Percentiles rank a stretch among this genome's conserved stretches.
These are phyloP conservation scores for Fusarium xyrophilum DNA, from an alignment of 2,329 filamentous ascomycete species.

Conservation along the genomic window DNA sequence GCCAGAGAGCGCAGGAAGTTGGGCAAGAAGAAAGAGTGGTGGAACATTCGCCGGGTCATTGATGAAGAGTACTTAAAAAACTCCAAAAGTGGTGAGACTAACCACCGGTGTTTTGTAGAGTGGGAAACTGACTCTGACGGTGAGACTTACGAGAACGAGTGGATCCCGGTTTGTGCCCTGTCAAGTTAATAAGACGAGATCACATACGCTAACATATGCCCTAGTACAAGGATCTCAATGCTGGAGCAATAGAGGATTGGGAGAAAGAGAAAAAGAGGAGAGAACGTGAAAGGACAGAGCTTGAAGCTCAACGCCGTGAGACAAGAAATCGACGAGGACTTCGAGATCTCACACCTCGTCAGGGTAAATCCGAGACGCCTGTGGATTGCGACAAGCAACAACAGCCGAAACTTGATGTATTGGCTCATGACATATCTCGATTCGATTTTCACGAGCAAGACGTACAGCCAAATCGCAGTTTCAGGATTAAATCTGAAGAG, in stretches of 20 bases:
- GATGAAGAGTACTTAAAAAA: conserved; percentile 39
- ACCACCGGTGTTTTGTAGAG: conserved; percentile 48
- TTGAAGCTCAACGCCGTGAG: conserved; percentile 1
- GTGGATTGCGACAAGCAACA: conserved; percentile 32
- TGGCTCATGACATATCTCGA: conserved; percentile 14
- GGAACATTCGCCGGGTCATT: conserved; percentile 46
- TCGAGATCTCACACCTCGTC: conserved; percentile 1
- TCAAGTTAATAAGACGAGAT: background rate
- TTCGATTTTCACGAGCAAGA: conserved; percentile 21
- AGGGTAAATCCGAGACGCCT: background rate
- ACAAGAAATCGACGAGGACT: conserved; percentile 7
- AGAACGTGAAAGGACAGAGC: background rate
- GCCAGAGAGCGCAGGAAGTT: conserved; percentile 13
- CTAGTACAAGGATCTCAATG: conserved; percentile 44
- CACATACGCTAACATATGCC: conserved; percentile 32
- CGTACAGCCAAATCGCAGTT: conserved; percentile 33
- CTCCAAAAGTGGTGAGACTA: conserved; percentile 21
- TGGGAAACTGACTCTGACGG: conserved; percentile 49
- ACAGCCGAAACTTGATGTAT: conserved; percentile 22
- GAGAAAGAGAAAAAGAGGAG: conserved; percentile 7
- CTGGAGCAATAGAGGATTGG: conserved; percentile 47
- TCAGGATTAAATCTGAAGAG: conserved; percentile 38
- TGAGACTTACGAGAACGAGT: conserved; percentile 45
- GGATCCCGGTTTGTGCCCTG: conserved; percentile 40
- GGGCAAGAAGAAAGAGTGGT: conserved; percentile 41